phyloP scores from a whole-genome alignment of 257 asterid species.

The Anisodus tanguticus region DNA sequence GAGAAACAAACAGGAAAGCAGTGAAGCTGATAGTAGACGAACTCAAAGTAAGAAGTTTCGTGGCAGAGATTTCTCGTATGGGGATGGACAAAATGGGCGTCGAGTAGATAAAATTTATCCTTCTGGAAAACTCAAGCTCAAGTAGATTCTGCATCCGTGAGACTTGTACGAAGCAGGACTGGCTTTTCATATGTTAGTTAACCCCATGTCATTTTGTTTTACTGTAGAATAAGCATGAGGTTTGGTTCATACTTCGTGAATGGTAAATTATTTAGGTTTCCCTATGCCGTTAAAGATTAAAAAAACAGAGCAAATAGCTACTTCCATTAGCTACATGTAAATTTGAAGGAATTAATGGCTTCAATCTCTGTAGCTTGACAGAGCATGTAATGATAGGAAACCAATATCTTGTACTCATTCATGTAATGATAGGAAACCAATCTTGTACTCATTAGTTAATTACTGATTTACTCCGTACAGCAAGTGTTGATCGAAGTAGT shows the following conservation, averaged over 20 bases:
- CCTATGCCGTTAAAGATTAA: no score
- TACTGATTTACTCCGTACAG: neutral
- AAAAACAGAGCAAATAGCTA: neutral
- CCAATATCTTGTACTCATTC: neutral
- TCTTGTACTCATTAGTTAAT: neutral
- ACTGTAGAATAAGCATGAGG: slow-evolving; percentile 16
- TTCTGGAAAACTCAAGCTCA: slow-evolving; percentile 60
- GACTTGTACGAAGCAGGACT: slow-evolving; percentile 14
- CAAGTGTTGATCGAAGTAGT: no score
- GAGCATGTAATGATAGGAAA: no score
- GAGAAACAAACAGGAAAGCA: slow-evolving; percentile 48
- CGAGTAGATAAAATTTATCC: slow-evolving; percentile 57
- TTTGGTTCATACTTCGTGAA: neutral
- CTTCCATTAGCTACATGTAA: slow-evolving; percentile 4
- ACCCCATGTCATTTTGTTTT: neutral
- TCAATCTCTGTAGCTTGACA: neutral
- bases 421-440: neutral
- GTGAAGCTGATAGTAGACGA: slow-evolving; percentile 36
- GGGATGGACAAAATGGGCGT: slow-evolving; percentile 44
- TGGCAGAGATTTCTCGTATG: slow-evolving; percentile 44
- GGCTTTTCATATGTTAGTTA: neutral
- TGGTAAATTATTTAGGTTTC: neutral
- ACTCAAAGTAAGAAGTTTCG: slow-evolving; percentile 33
- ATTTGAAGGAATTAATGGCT: neutral
- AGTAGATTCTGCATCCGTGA: slow-evolving; percentile 32